Conservation (phyloP, 2,329 filamentous ascomycete species). For the Fusarium heterosporum region DNA sequence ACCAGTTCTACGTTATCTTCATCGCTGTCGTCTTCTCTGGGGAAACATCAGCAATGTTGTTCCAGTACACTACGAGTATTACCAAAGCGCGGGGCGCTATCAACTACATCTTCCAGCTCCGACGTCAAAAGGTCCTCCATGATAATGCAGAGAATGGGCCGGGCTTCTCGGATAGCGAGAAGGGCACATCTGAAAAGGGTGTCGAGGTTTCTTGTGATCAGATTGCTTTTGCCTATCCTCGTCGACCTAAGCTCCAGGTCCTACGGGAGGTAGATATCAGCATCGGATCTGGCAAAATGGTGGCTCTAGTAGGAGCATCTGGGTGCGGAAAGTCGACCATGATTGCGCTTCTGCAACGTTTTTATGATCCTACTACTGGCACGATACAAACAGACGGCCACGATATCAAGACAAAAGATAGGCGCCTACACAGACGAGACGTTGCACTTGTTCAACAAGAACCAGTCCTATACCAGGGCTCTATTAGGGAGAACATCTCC, state of each 20-base stretch:
- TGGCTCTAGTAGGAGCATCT: constrained; percentile 68
- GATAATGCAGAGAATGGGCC: constrained; percentile 47
- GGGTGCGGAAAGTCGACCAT: constrained; percentile 72
- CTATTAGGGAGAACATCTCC: constrained; percentile 67
- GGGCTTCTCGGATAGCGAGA: background rate
- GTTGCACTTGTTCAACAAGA: constrained; percentile 58
- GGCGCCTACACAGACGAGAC: constrained; percentile 50
- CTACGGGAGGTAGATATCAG: constrained; percentile 55
- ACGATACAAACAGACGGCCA: constrained; percentile 46
- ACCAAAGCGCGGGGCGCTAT: constrained; percentile 62
- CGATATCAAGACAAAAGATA: constrained; percentile 48
- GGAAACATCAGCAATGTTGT: constrained; percentile 56
- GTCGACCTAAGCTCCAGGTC: constrained; percentile 51
- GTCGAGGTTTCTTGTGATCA: constrained; percentile 61
- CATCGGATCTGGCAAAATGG: constrained; percentile 60
- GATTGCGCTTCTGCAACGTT: constrained; percentile 63
- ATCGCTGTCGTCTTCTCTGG: constrained; percentile 61
- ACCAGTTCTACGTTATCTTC: constrained; percentile 64
- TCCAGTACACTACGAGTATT: constrained; percentile 63
- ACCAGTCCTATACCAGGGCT: constrained; percentile 59
- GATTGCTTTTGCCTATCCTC: constrained; percentile 69
- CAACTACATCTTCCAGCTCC: constrained; percentile 61
- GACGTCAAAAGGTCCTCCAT: constrained; percentile 47
- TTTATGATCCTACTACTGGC: constrained; percentile 54
- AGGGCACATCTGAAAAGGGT: constrained; percentile 37